phyloP scores from a whole-genome alignment of 2,329 filamentous ascomycete species.

The Westerdykella sp. region DNA sequence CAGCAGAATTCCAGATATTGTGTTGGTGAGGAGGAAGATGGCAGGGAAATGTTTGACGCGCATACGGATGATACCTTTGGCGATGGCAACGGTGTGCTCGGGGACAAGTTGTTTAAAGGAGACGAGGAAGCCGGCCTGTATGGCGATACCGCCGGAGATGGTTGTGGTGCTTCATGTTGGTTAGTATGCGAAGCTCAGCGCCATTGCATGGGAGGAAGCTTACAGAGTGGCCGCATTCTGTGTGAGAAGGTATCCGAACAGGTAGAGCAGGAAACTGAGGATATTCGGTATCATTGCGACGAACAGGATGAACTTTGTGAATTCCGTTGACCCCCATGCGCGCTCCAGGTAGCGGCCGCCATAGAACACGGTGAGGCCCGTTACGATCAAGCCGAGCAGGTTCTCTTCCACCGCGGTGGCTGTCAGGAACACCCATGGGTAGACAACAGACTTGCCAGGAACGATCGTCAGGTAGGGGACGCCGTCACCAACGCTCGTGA shows the following conservation, averaged over 20 bases:
- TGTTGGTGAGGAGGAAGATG: conserved; percentile 67
- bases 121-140: conserved; percentile 91
- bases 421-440: conserved; percentile 87
- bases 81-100: conserved; percentile 91
- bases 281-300: conserved; percentile 75
- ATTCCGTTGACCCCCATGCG: conserved; percentile 88
- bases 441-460: conserved; percentile 73
- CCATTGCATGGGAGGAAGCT: conserved; percentile 27
- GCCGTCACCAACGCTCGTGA: conserved; percentile 51
- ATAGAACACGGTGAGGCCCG: conserved; percentile 75
- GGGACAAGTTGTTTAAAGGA: conserved; percentile 97
- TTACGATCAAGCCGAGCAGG: conserved; percentile 75
- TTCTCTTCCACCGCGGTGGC: conserved; percentile 90
- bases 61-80: conserved; percentile 80
- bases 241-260: conserved; percentile 66
- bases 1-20: conserved; percentile 57
- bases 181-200: conserved; percentile 8
- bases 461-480: conserved; percentile 85
- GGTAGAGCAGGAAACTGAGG: conserved; percentile 65
- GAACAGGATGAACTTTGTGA: conserved; percentile 81
- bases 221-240: conserved; percentile 64
- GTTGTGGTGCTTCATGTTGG: conserved; percentile 57
- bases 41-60: conserved; percentile 76
- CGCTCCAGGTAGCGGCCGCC: conserved; percentile 92
- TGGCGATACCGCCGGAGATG: conserved; percentile 79